Percentiles rank a stretch among this genome's conserved stretches.
phyloP scores from a whole-genome alignment of 495 filamentous ascomycete genomes.

The Amniculicola lignicola region DNA sequence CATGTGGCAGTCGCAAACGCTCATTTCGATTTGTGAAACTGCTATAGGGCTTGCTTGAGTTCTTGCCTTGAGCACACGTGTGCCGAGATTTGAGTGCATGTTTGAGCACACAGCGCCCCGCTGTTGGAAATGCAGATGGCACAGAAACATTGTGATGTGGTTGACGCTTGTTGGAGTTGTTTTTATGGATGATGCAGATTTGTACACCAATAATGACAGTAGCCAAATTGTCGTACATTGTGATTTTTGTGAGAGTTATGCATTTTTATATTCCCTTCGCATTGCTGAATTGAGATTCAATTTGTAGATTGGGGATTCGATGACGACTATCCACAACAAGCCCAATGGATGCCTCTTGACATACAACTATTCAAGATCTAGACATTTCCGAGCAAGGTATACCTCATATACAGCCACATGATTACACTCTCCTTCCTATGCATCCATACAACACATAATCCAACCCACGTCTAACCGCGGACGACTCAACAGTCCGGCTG shows the following conservation, averaged over 20 bases:
- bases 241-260: no score
- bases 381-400: conserved; percentile 6
- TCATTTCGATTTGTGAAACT: no score
- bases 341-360: not conserved
- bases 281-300: no score
- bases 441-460: conserved; percentile 3
- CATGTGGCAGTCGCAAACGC: no score
- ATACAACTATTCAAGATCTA: not conserved
- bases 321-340: not conserved
- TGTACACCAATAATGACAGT: not conserved
- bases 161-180: no score
- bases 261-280: no score
- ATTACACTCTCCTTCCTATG: conserved; percentile 6
- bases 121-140: no score
- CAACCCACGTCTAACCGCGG: conserved; percentile 20
- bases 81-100: no score
- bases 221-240: not conserved
- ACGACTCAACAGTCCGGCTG: conserved; percentile 32
- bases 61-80: no score
- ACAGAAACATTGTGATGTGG: no score
- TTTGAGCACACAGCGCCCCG: no score
- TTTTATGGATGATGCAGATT: not conserved
- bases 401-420: conserved; percentile 1
- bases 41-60: no score
- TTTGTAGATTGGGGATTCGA: not conserved